Percentiles rank a stretch among this genome's conserved stretches.
Conservation (phyloP, 176 grass and related monocot genomes). For the Zoysia japonica region DNA sequence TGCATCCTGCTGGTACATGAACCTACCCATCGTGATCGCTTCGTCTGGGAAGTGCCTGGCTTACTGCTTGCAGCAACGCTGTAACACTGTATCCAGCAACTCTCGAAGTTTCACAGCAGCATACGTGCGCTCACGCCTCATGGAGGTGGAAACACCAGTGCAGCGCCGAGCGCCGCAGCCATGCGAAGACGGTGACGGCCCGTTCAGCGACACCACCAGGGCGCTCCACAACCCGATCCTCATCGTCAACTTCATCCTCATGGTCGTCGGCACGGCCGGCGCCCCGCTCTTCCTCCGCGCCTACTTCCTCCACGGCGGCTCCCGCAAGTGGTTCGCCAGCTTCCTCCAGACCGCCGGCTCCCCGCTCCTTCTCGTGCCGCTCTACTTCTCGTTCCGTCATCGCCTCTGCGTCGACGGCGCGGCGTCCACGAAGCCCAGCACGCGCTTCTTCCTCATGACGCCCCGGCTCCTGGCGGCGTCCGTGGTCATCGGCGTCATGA, state of each 20-base stretch:
- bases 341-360: slow-evolving; percentile 65
- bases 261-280: slow-evolving; percentile 55
- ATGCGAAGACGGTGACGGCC: slow-evolving; percentile 1
- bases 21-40: too few species aligned
- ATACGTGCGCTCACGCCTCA: slow-evolving; percentile 1
- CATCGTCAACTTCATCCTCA: slow-evolving; percentile 56
- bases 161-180: slow-evolving; percentile 18
- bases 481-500: slow-evolving; percentile 56
- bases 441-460: slow-evolving; percentile 49
- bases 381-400: slow-evolving; percentile 47
- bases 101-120: neutral
- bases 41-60: too few species aligned
- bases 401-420: neutral
- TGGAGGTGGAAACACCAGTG: slow-evolving; percentile 59
- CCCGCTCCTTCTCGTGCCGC: slow-evolving; percentile 63
- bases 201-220: neutral
- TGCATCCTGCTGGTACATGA: too few species aligned
- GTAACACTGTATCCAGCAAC: neutral
- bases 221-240: slow-evolving; percentile 36
- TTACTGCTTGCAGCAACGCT: too few species aligned
- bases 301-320: slow-evolving; percentile 73
- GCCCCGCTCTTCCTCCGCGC: slow-evolving; percentile 67
- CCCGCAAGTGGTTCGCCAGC: slow-evolving; percentile 67
- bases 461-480: slow-evolving; percentile 49
- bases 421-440: neutral